Conservation (phyloP, 2,329 filamentous ascomycete species). For the Hyphodiscus sp. region DNA sequence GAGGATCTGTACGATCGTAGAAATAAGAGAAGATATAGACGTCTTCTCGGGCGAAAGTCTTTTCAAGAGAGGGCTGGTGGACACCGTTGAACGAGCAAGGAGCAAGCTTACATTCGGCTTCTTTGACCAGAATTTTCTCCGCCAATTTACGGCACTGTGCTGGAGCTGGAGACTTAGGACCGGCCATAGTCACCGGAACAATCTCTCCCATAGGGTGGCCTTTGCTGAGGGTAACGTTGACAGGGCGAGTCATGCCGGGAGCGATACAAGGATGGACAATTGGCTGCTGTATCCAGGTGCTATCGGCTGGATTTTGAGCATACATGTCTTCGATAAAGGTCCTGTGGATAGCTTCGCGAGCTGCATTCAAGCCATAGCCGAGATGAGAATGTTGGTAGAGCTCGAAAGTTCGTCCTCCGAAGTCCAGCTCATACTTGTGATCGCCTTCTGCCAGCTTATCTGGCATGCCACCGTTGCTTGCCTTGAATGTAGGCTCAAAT, state of each 20-base stretch:
- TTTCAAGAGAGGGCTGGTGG: slow-evolving; percentile 84
- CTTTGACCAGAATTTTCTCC: slow-evolving; percentile 87
- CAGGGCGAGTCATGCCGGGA: slow-evolving; percentile 67
- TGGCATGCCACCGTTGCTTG: slow-evolving; percentile 71
- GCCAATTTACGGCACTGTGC: slow-evolving; percentile 86
- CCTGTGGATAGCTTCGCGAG: slow-evolving; percentile 78
- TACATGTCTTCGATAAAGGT: slow-evolving; percentile 66
- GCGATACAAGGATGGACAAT: slow-evolving; percentile 82
- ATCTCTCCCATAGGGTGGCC: slow-evolving; percentile 58
- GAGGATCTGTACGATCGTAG: slow-evolving; percentile 85
- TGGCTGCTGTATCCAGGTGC: slow-evolving; percentile 62
- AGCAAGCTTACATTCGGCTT: slow-evolving; percentile 69
- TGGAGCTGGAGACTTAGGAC: slow-evolving; percentile 66
- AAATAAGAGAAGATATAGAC: slow-evolving; percentile 98
- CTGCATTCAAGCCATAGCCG: slow-evolving; percentile 93
- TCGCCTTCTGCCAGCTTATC: slow-evolving; percentile 81
- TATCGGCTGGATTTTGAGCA: slow-evolving; percentile 52
- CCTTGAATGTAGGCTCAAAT: slow-evolving; percentile 90
- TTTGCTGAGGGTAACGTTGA: slow-evolving; percentile 65
- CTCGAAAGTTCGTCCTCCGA: slow-evolving; percentile 83
- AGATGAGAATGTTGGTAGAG: slow-evolving; percentile 98
- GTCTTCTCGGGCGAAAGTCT: slow-evolving; percentile 88
- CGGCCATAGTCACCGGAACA: slow-evolving; percentile 78
- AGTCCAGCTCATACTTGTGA: slow-evolving; percentile 89
- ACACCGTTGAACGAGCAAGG: slow-evolving; percentile 99